These are phyloP conservation scores for Ustilago curta DNA, from an alignment of 1,284 basidiomycete genomes.

Conservation along the genomic window DNA sequence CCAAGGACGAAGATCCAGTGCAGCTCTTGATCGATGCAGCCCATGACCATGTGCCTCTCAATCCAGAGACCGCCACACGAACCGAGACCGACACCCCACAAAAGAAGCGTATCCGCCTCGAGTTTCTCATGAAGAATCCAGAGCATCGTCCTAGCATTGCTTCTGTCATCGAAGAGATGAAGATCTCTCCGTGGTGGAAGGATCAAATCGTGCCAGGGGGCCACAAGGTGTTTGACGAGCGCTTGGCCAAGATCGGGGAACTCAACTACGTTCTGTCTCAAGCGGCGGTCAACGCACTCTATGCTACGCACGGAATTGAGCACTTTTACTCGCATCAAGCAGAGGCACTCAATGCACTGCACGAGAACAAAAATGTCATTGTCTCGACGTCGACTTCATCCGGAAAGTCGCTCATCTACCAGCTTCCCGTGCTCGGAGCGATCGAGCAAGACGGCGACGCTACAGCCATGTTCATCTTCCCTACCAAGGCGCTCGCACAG, in stretches of 20 bases:
- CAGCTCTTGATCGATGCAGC: slow-evolving; percentile 62
- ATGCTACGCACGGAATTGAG: slow-evolving; percentile 76
- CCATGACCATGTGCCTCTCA: slow-evolving; percentile 60
- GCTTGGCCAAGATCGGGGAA: slow-evolving; percentile 46
- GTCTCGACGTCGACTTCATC: slow-evolving; percentile 91
- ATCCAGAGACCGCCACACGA: slow-evolving; percentile 50
- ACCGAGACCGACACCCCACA: slow-evolving; percentile 53
- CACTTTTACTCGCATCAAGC: slow-evolving; percentile 84
- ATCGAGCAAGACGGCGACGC: slow-evolving; percentile 76
- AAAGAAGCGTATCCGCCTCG: slow-evolving; percentile 61
- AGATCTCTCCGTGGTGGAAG: slow-evolving; percentile 61
- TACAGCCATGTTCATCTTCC: slow-evolving; percentile 88
- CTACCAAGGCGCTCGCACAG: slow-evolving; percentile 92
- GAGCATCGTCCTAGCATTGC: slow-evolving; percentile 55
- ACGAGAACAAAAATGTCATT: slow-evolving; percentile 79
- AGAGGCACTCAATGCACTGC: slow-evolving; percentile 79
- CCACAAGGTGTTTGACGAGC: slow-evolving; percentile 55
- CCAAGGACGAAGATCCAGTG: slow-evolving; percentile 61
- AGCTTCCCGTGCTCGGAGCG: slow-evolving; percentile 77
- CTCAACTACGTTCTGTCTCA: slow-evolving; percentile 60
- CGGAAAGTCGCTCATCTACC: slow-evolving; percentile 87
- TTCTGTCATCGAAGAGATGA: slow-evolving; percentile 60
- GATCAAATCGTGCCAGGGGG: slow-evolving; percentile 68
- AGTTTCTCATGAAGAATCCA: slow-evolving; percentile 58
- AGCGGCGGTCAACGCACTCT: slow-evolving; percentile 75